phyloP scores from a whole-genome alignment of 345 rosid species.

The Microthlaspi erraticum region DNA sequence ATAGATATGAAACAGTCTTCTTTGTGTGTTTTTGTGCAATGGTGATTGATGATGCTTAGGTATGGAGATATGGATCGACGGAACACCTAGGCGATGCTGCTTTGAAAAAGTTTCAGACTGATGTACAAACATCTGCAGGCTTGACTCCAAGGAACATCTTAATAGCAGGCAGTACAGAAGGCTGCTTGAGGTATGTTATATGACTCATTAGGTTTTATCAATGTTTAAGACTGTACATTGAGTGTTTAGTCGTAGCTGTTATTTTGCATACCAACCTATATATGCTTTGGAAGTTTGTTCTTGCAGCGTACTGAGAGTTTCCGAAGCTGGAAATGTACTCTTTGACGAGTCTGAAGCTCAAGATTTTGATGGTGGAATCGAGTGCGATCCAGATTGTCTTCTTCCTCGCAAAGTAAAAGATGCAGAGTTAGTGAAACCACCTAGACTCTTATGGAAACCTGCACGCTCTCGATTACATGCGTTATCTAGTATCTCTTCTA shows the following conservation, averaged over 20 bases:
- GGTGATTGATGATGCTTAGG: constrained; percentile 32
- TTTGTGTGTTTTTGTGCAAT: constrained; percentile 13
- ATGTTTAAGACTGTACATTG: constrained; percentile 21
- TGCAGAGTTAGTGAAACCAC: constrained; percentile 45
- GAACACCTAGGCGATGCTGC: constrained; percentile 51
- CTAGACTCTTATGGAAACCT: constrained; percentile 55
- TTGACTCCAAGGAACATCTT: constrained; percentile 49
- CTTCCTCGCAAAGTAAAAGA: constrained; percentile 51
- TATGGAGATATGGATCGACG: constrained; percentile 60
- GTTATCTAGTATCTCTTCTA: constrained; percentile 62
- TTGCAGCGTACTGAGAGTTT: constrained; percentile 74
- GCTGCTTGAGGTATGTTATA: constrained; percentile 65
- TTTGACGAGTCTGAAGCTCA: constrained; percentile 39
- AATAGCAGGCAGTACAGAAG: constrained; percentile 58
- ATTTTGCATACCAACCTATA: constrained; percentile 43
- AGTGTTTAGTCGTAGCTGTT: background rate
- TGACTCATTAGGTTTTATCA: background rate
- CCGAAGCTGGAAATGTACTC: constrained; percentile 51
- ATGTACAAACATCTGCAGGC: constrained; percentile 61
- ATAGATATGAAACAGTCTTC: background rate
- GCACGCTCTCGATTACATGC: constrained; percentile 36
- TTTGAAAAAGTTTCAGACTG: constrained; percentile 52
- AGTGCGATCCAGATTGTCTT: constrained; percentile 53
- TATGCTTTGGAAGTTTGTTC: constrained; percentile 53
- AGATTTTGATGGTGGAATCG: constrained; percentile 36